Conservation (phyloP, 345 rosid genomes). For the Psidium guajava region DNA sequence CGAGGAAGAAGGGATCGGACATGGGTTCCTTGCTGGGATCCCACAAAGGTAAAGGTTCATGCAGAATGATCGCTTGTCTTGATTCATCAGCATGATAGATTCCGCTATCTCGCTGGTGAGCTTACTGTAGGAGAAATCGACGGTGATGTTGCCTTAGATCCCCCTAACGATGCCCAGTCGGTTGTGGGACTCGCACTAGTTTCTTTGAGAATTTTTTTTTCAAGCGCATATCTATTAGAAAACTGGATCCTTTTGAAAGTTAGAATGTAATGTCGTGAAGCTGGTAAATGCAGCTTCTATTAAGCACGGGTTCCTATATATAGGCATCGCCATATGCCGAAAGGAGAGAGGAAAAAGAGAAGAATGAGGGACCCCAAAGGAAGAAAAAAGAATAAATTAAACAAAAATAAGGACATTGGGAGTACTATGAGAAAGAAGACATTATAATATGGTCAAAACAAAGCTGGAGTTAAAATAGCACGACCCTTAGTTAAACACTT, state of each 20-base stretch:
- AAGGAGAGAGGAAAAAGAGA: neutral
- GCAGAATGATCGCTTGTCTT: constrained; percentile 25
- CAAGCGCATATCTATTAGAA: no score
- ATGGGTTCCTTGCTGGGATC: constrained; percentile 4
- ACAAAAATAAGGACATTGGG: neutral
- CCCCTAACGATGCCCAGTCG: no score
- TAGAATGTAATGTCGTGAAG: neutral
- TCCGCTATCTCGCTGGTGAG: constrained; percentile 63
- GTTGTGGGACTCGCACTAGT: neutral
- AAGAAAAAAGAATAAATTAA: neutral
- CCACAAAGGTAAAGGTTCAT: constrained; percentile 71
- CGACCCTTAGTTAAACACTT: no score
- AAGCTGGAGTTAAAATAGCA: neutral
- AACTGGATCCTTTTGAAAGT: no score
- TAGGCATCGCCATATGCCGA: neutral
- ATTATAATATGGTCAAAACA: neutral
- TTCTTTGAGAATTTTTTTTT: no score
- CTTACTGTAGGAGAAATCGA: neutral
- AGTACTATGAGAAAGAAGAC: neutral
- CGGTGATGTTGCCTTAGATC: no score
- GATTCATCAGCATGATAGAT: constrained; percentile 21
- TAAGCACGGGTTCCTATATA: fast-evolving
- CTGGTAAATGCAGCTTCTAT: neutral
- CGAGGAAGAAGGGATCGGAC: neutral
- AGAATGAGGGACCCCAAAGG: neutral